These are phyloP conservation scores for Leccinum barrowsii DNA, from an alignment of 768 basidiomycete genomes.

Conservation along the genomic window DNA sequence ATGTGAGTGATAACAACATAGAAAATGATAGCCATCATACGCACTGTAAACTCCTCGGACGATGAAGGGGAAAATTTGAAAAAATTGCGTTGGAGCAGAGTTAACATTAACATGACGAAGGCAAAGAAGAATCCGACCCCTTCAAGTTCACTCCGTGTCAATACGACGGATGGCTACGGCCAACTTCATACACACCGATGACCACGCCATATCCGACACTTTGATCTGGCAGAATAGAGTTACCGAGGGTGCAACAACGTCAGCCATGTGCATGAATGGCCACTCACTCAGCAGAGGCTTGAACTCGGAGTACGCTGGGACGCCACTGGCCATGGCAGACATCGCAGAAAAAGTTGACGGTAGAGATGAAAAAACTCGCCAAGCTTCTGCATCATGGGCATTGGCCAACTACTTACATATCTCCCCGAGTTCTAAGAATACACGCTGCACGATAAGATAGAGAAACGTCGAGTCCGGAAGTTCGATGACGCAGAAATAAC, in stretches of 20 bases:
- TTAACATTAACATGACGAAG: constrained; percentile 43
- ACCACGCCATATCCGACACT: constrained; percentile 50
- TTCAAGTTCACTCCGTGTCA: constrained; percentile 9
- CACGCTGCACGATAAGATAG: constrained; percentile 3
- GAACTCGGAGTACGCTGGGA: constrained; percentile 33
- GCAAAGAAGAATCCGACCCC: constrained; percentile 53
- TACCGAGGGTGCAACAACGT: neutral
- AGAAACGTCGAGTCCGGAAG: neutral
- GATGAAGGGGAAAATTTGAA: constrained; percentile 43
- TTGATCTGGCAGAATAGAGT: constrained; percentile 30
- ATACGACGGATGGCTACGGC: neutral
- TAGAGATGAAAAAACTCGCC: neutral
- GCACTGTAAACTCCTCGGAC: constrained; percentile 49
- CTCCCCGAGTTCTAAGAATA: constrained; percentile 1
- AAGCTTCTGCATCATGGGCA: neutral
- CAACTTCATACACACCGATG: constrained; percentile 33
- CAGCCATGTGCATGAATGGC: neutral
- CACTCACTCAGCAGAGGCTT: constrained; percentile 38
- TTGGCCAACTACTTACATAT: constrained; percentile 1
- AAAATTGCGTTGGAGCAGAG: constrained; percentile 44
- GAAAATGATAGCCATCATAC: constrained; percentile 2
- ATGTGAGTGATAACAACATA: neutral
- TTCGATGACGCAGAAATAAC: neutral
- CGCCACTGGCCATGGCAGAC: constrained; percentile 5
- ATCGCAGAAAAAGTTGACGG: constrained; percentile 1